Percentiles rank a stretch among this genome's conserved stretches.
Conservation (phyloP, 1,139 yeast species). For the Barnettozyma hawaiiensis region DNA sequence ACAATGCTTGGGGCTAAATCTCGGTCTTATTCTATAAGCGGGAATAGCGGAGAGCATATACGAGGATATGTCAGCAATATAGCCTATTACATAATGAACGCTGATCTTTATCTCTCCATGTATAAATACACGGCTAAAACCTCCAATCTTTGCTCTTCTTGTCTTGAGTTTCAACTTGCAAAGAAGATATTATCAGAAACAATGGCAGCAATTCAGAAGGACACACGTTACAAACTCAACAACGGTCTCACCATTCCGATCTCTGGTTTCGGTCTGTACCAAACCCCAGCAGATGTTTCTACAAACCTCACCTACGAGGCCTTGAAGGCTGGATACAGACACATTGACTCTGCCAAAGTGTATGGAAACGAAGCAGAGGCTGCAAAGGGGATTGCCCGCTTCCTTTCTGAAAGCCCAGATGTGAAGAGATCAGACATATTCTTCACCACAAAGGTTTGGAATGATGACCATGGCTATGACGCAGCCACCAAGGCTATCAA, state of each 20-base stretch:
- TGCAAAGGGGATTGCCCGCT: slow-evolving; percentile 18
- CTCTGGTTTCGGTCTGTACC: slow-evolving; percentile 20
- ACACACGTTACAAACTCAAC: slow-evolving; percentile 13
- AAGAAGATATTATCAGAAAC: neutral
- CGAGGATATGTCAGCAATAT: no score
- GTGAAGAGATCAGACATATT: slow-evolving; percentile 19
- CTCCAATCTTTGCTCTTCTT: neutral
- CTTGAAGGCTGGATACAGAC: slow-evolving; percentile 25
- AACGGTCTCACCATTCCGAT: slow-evolving; percentile 18
- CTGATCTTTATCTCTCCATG: no score
- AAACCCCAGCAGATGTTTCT: slow-evolving; percentile 15
- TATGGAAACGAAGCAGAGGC: slow-evolving; percentile 19
- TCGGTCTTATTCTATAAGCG: no score
- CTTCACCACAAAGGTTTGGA: slow-evolving; percentile 19
- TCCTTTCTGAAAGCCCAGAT: slow-evolving; percentile 16
- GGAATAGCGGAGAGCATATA: no score
- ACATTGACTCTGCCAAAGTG: slow-evolving; percentile 18
- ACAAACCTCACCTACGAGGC: slow-evolving; percentile 18
- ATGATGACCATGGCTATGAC: slow-evolving; percentile 33
- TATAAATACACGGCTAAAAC: neutral
- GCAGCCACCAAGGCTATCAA: slow-evolving; percentile 48
- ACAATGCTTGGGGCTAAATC: no score
- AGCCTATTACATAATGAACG: no score
- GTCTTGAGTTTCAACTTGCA: neutral
- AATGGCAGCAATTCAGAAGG: slow-evolving; percentile 27